Conservation (phyloP, 2,329 filamentous ascomycete genomes). For the Verticillium dahliae region DNA sequence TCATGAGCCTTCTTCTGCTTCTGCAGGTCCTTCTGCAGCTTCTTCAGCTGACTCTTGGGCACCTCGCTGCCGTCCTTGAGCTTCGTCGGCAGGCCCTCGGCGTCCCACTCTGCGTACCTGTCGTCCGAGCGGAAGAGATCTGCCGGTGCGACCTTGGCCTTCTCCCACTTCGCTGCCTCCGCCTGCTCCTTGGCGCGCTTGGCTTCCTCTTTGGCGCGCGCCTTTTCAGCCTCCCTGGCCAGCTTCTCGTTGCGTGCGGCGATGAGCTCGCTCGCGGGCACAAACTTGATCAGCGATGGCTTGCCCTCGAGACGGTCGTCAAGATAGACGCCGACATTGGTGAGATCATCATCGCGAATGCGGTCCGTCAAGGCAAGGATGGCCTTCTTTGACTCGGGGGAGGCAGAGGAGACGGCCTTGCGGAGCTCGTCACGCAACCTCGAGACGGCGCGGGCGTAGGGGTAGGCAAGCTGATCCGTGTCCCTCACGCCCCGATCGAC, state of each 20-base stretch:
- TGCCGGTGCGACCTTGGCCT: constrained; percentile 47
- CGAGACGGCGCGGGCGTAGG: constrained; percentile 49
- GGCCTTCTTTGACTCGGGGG: constrained; percentile 56
- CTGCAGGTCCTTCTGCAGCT: constrained; percentile 83
- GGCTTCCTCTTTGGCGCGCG: constrained; percentile 47
- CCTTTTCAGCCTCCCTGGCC: constrained; percentile 55
- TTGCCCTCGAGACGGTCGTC: constrained; percentile 67
- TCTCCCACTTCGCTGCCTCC: constrained; percentile 48
- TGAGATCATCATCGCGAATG: constrained; percentile 75
- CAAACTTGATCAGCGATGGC: constrained; percentile 67
- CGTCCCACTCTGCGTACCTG: constrained; percentile 71
- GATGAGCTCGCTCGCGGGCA: constrained; percentile 50
- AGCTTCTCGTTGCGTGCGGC: constrained; percentile 53
- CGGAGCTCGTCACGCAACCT: constrained; percentile 57
- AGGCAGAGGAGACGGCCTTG: constrained; percentile 39
- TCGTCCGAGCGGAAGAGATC: constrained; percentile 53
- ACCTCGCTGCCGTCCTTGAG: constrained; percentile 69
- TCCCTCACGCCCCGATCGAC: constrained; percentile 40
- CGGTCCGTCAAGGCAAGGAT: constrained; percentile 72
- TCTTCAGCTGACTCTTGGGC: constrained; percentile 73
- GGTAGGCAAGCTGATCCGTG: constrained; percentile 44
- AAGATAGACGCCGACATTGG: constrained; percentile 77
- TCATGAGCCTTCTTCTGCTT: constrained; percentile 82
- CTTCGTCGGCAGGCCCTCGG: constrained; percentile 71
- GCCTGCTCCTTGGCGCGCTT: constrained; percentile 41